Conservation (phyloP, 1,284 basidiomycete genomes). For the Irpex sp. region DNA sequence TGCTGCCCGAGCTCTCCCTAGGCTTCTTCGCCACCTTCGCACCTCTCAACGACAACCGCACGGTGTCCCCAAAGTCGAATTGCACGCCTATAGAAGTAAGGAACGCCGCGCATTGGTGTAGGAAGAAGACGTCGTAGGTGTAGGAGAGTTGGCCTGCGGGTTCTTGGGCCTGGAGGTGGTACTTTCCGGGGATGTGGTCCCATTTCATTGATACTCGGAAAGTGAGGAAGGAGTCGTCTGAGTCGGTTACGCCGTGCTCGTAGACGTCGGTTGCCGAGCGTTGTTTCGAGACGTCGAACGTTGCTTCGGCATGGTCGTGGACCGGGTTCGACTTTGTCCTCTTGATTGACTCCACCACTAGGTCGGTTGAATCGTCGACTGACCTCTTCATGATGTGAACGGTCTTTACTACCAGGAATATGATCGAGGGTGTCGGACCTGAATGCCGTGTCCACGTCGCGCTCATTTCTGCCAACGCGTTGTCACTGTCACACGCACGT, state of each 20-base stretch:
- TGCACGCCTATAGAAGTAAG: conserved; percentile 25
- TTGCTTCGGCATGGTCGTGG: too few species aligned
- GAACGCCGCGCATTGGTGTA: conserved; percentile 9
- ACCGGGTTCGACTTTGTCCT: not conserved
- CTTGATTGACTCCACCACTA: not conserved
- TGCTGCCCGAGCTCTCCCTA: conserved; percentile 9
- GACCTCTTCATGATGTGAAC: not conserved
- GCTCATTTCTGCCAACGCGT: not conserved
- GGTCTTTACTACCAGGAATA: not conserved
- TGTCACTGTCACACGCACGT: not conserved
- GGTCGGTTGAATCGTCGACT: not conserved
- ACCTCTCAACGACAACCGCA: conserved; percentile 44
- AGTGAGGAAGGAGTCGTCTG: conserved; percentile 31
- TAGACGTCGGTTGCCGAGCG: conserved; percentile 17
- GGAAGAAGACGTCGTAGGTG: conserved; percentile 6
- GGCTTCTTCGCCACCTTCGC: conserved; percentile 22
- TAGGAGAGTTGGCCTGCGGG: conserved; percentile 27
- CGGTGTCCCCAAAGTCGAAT: conserved; percentile 32
- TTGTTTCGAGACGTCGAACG: not conserved
- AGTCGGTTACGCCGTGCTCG: conserved; percentile 13
- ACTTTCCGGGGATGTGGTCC: conserved; percentile 25
- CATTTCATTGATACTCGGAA: conserved; percentile 43
- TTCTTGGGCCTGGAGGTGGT: conserved; percentile 25
- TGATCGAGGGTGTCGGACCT: not conserved
- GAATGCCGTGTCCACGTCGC: not conserved